phyloP scores from a whole-genome alignment of 2,329 filamentous ascomycete species.

The Orbilia blumenaviensis region DNA sequence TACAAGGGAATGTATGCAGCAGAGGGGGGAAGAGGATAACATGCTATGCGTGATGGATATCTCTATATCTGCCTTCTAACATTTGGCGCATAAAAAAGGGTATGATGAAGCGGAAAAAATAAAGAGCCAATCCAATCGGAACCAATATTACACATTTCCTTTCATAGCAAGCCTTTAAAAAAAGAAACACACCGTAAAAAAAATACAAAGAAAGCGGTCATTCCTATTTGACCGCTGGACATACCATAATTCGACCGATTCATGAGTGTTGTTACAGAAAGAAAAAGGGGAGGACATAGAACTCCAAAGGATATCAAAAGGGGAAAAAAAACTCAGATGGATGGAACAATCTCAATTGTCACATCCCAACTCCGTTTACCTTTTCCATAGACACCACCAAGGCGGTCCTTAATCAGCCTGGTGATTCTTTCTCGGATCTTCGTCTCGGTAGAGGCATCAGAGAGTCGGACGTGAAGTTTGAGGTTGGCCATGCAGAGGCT shows the following conservation, averaged over 20 bases:
- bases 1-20: no score
- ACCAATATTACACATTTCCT: not conserved
- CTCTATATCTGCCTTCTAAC: no score
- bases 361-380: slow-evolving; percentile 90
- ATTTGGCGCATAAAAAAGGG: not conserved
- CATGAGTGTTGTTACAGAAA: not conserved
- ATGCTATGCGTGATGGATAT: no score
- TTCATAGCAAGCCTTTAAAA: not conserved
- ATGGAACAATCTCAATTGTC: slow-evolving; percentile 76
- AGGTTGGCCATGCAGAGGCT: slow-evolving; percentile 95
- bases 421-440: slow-evolving; percentile 79
- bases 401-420: slow-evolving; percentile 80
- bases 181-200: no score
- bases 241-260: not conserved
- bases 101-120: no score
- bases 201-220: not conserved
- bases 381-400: slow-evolving; percentile 87
- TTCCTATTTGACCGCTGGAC: not conserved
- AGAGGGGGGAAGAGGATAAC: no score
- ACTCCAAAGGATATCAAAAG: not conserved
- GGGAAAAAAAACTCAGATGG: not conserved
- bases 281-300: not conserved
- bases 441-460: slow-evolving; percentile 75
- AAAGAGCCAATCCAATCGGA: no score
- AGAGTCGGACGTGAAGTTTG: slow-evolving; percentile 75